Evolutionary conservation across 352 stramenopile genomes (phyloP).

Genomic region (Globisporangium yorkense): DNA sequence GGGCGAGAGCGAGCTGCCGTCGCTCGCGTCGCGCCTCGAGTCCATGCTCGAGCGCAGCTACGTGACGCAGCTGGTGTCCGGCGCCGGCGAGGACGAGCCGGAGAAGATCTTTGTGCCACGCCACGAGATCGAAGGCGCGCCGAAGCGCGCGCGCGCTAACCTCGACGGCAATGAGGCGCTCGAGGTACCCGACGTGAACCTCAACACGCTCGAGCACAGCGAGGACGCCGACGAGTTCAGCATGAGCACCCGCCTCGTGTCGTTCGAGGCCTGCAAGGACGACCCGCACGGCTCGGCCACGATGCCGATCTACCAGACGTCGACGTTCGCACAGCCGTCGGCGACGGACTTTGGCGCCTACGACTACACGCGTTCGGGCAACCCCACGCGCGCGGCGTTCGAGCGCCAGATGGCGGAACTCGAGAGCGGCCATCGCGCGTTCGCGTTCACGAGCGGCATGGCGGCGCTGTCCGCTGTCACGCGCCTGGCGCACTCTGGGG

Average conservation of each 20-base stretch:
- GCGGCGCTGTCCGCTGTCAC: constrained; percentile 91
- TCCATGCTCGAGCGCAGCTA: constrained; percentile 82
- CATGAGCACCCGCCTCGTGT: constrained; percentile 69
- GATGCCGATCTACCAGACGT: constrained; percentile 93
- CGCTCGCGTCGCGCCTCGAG: constrained; percentile 60
- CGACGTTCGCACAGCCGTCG: constrained; percentile 86
- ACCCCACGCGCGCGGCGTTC: constrained; percentile 91
- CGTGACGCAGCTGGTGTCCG: constrained; percentile 77
- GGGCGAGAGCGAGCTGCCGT: constrained; percentile 19
- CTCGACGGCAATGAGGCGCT: constrained; percentile 71
- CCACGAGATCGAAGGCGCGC: constrained; percentile 46
- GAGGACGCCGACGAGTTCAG: constrained; percentile 42
- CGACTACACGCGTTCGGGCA: constrained; percentile 92
- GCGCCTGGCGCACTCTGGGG: constrained; percentile 84
- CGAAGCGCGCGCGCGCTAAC: constrained; percentile 50
- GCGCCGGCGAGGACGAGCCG: constrained; percentile 40
- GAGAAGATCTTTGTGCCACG: constrained; percentile 78
- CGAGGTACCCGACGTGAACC: constrained; percentile 30
- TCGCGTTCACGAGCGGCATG: constrained; percentile 95
- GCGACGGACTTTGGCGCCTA: constrained; percentile 88
- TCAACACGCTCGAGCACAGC: constrained; percentile 25
- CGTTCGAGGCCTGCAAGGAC: constrained; percentile 81
- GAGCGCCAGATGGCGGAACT: constrained; percentile 90
- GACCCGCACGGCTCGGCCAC: constrained; percentile 86
- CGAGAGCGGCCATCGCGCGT: constrained; percentile 62